A percentile compares a stretch with the other conserved stretches of the same genome.
Evolutionary conservation across 106 monocot genomes (phyloP).

Genomic region (Gastrodia elata): DNA sequence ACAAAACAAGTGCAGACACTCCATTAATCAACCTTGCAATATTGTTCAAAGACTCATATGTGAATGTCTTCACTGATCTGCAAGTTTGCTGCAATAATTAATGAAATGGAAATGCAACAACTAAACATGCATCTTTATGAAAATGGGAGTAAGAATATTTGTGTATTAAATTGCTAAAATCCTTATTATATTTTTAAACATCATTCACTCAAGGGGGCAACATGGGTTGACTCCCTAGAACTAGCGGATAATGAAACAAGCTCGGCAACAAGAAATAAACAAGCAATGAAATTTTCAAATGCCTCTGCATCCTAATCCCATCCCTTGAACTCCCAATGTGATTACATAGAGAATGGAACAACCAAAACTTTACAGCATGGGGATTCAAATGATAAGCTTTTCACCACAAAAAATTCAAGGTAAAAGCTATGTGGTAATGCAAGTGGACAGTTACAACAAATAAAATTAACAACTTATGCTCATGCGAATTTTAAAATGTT

Average conservation of each 20-base stretch:
- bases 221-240: background rate
- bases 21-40: constrained; percentile 94
- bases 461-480: background rate
- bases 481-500: background rate
- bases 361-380: background rate
- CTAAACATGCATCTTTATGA: background rate
- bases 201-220: background rate
- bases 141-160: background rate
- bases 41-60: constrained; percentile 93
- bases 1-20: constrained; percentile 69
- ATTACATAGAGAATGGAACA: background rate
- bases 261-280: background rate
- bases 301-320: background rate
- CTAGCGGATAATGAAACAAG: background rate
- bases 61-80: constrained; percentile 98
- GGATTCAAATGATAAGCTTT: background rate
- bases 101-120: background rate
- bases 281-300: background rate
- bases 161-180: background rate
- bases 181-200: too few relatives aligned
- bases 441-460: background rate
- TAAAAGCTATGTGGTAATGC: background rate
- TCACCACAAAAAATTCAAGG: background rate
- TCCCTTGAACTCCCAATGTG: background rate
- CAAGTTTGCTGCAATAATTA: constrained; percentile 5